Evolutionary conservation across 2,329 filamentous ascomycete genomes (phyloP).

Genomic region (Calonectria hongkongensis): DNA sequence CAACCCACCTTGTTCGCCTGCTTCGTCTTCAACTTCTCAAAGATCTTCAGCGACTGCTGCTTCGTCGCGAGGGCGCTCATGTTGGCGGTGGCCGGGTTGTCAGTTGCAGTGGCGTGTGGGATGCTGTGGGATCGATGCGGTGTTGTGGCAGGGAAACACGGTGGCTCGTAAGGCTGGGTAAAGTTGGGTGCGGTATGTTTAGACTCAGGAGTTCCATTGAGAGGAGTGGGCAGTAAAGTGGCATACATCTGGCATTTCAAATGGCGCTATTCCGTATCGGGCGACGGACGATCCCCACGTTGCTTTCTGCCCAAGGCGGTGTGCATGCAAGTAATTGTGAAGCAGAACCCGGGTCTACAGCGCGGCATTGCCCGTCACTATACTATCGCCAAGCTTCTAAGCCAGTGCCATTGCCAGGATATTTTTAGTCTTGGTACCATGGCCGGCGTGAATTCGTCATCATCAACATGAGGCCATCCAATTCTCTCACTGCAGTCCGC

Average conservation of each 20-base stretch:
- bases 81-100: slow-evolving; percentile 58
- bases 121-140: slow-evolving; percentile 4
- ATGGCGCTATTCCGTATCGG: slow-evolving; percentile 60
- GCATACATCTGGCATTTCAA: slow-evolving; percentile 58
- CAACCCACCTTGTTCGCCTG: slow-evolving; percentile 90
- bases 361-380: slow-evolving; percentile 15
- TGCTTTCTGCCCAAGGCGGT: slow-evolving; percentile 64
- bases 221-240: slow-evolving; percentile 62
- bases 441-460: slow-evolving; percentile 61
- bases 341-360: slow-evolving; percentile 26
- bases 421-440: slow-evolving; percentile 55
- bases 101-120: slow-evolving; percentile 35
- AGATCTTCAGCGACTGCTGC: slow-evolving; percentile 96
- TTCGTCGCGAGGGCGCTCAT: slow-evolving; percentile 87
- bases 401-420: slow-evolving; percentile 37
- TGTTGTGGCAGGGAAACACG: slow-evolving; percentile 28
- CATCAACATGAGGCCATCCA: slow-evolving; percentile 68
- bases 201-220: slow-evolving; percentile 61
- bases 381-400: slow-evolving; percentile 23
- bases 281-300: slow-evolving; percentile 54
- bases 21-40: slow-evolving; percentile 97
- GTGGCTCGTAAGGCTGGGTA: slow-evolving; percentile 43
- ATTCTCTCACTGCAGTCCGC: slow-evolving; percentile 61
- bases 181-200: slow-evolving; percentile 48
- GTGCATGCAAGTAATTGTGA: slow-evolving; percentile 45